These are phyloP conservation scores for Fusarium nanum DNA, from an alignment of 2,329 filamentous ascomycete species.

Conservation along the genomic window DNA sequence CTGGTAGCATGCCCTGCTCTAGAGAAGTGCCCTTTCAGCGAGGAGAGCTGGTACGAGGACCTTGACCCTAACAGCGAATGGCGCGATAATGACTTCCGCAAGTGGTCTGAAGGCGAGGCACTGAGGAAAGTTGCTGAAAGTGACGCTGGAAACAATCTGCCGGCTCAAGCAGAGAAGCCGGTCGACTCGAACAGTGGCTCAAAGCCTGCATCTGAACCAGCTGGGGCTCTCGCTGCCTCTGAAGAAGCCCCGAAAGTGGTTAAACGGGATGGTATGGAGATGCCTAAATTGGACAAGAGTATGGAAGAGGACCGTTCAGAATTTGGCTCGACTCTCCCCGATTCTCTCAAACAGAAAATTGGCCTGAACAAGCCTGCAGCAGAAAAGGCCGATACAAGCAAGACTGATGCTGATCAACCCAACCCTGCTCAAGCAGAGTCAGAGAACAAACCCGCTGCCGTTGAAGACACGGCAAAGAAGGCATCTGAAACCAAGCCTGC, in stretches of 20 bases:
- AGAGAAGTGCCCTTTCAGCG: conserved; percentile 63
- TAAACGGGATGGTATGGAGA: conserved; percentile 42
- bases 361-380: conserved; percentile 27
- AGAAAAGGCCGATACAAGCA: conserved; percentile 4
- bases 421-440: conserved; percentile 2
- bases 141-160: background rate
- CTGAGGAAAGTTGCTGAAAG: conserved; percentile 48
- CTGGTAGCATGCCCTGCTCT: conserved; percentile 60
- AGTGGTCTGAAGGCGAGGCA: conserved; percentile 59
- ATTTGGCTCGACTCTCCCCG: conserved; percentile 48
- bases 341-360: conserved; percentile 50
- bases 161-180: background rate
- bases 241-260: conserved; percentile 15
- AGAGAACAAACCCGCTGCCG: conserved; percentile 20
- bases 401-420: conserved; percentile 1
- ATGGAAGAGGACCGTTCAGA: conserved; percentile 39
- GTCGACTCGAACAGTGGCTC: conserved; percentile 14
- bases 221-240: background rate
- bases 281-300: conserved; percentile 40
- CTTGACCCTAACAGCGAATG: conserved; percentile 60
- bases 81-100: conserved; percentile 57
- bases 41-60: conserved; percentile 60
- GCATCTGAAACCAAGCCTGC: conserved; percentile 4
- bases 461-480: conserved; percentile 13
- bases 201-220: conserved; percentile 11